Evolutionary conservation across 2,329 filamentous ascomycete genomes (phyloP).

Genomic region (Exophiala dermatitidis): DNA sequence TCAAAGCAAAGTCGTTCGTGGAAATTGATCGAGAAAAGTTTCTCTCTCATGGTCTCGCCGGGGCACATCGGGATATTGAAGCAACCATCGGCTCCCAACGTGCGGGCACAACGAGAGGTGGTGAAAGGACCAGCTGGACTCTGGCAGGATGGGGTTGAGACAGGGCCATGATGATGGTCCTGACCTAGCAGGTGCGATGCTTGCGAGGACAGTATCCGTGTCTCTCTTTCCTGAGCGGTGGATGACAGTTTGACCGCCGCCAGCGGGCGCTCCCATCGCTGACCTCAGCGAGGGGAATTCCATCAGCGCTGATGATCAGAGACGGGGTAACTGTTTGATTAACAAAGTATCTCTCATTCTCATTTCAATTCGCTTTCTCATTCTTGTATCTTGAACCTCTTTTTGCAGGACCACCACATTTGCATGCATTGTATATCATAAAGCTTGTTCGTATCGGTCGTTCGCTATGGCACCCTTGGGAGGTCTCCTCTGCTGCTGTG

Average conservation of each 20-base stretch:
- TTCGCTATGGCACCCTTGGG: neutral
- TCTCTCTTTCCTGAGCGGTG: neutral
- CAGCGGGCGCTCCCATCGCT: neutral
- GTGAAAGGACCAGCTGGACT: conserved; percentile 45
- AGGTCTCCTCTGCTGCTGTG: neutral
- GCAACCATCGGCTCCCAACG: conserved; percentile 34
- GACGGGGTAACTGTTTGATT: neutral
- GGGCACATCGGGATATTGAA: conserved; percentile 41
- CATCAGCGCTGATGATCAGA: neutral
- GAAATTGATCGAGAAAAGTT: conserved; percentile 61
- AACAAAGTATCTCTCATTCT: neutral
- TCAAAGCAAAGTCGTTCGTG: conserved; percentile 54
- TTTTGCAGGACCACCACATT: neutral
- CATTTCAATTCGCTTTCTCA: neutral
- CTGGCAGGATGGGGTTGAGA: conserved; percentile 41
- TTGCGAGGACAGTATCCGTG: too few relatives aligned
- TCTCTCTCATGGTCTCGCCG: conserved; percentile 43
- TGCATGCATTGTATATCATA: neutral
- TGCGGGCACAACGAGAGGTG: conserved; percentile 29
- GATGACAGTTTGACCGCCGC: neutral
- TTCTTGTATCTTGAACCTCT: neutral
- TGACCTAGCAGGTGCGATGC: too few relatives aligned
- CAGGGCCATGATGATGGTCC: neutral
- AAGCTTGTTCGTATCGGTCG: neutral
- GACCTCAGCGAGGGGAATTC: neutral